Conservation (phyloP, 306 rosid genomes). For the Inga oerstediana region DNA sequence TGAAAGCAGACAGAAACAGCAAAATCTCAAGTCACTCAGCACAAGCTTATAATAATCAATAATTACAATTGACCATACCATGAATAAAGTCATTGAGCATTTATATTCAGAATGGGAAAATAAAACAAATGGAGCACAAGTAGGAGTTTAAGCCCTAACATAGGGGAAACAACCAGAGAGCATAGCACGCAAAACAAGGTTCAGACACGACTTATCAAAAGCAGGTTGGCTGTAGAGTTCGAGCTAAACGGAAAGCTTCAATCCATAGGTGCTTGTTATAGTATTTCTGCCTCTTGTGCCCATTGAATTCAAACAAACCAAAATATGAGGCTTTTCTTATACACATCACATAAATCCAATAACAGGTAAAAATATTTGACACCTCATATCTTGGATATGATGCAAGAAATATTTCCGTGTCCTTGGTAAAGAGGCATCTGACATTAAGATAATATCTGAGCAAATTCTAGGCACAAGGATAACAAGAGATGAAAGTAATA, state of each 20-base stretch:
- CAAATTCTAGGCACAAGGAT: constrained; percentile 18
- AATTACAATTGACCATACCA: constrained; percentile 1
- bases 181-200: constrained; percentile 16
- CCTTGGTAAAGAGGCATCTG: background rate
- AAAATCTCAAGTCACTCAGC: background rate
- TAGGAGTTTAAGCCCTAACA: background rate
- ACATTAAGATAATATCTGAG: constrained; percentile 7
- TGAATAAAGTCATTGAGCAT: background rate
- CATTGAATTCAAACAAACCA: background rate
- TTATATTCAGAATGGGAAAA: background rate
- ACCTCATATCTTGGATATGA: background rate
- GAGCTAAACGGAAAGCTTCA: constrained; percentile 15
- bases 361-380: background rate
- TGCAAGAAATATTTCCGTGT: background rate
- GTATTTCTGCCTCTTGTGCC: background rate
- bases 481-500: constrained; percentile 22
- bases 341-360: constrained; percentile 7
- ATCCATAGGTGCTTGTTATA: background rate
- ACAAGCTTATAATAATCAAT: background rate
- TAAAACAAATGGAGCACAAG: background rate
- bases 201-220: background rate
- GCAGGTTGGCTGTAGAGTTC: background rate
- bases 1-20: constrained; percentile 36
- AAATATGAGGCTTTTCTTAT: background rate
- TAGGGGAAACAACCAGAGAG: background rate